Conservation (phyloP, 1,284 basidiomycete genomes). For the Ceratobasidium sp. region DNA sequence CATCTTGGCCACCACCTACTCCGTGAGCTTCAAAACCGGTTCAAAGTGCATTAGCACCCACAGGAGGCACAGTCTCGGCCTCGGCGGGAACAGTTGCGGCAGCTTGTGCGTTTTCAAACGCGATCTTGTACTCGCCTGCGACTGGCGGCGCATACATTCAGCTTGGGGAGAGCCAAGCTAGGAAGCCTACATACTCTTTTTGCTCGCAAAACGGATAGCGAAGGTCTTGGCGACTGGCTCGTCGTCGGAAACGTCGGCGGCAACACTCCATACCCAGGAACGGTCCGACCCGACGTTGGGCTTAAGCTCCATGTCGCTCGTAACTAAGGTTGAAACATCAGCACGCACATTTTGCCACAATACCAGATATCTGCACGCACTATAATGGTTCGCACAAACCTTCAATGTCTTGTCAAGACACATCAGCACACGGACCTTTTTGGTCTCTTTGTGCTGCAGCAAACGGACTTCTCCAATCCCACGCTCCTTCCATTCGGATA, state of each 20-base stretch:
- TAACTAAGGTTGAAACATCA: constrained; percentile 65
- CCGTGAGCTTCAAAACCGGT: constrained; percentile 96
- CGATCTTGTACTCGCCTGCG: constrained; percentile 86
- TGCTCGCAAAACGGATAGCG: constrained; percentile 97
- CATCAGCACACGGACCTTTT: constrained; percentile 98
- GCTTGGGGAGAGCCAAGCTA: not conserved
- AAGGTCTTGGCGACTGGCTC: constrained; percentile 93
- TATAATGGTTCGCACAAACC: constrained; percentile 97
- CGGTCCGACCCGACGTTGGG: constrained; percentile 99
- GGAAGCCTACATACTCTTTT: constrained; percentile 73
- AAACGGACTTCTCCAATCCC: constrained; percentile 93
- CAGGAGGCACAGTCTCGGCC: no score
- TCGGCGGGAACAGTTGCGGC: no score
- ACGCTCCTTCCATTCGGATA: constrained; percentile 96
- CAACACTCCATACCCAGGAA: constrained; percentile 99
- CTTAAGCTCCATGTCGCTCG: constrained; percentile 91
- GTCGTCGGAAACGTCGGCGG: constrained; percentile 92
- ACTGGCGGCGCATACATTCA: constrained; percentile 62
- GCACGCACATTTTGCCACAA: constrained; percentile 4
- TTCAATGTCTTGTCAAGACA: constrained; percentile 99
- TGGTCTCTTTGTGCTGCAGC: constrained; percentile 86
- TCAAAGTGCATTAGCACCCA: constrained; percentile 97
- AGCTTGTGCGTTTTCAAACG: constrained; percentile 86
- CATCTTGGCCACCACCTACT: constrained; percentile 96
- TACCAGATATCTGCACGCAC: constrained; percentile 65